These are phyloP conservation scores for Podospora pseudopauciseta DNA, from an alignment of 495 filamentous ascomycete genomes.

Conservation along the genomic window DNA sequence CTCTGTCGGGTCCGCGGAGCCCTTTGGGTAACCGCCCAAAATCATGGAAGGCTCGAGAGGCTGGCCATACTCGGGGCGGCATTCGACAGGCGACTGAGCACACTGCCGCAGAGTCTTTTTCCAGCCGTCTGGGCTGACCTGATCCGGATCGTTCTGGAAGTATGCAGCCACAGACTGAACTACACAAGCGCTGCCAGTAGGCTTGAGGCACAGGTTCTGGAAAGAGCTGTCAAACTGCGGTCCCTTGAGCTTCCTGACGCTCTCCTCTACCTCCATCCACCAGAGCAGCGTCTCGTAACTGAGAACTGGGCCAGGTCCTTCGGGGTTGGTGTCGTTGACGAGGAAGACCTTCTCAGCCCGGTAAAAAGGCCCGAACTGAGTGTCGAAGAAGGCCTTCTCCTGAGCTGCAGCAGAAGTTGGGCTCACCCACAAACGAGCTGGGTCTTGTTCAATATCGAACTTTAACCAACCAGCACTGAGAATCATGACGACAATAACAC, in stretches of 20 bases:
- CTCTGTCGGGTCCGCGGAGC: conserved; percentile 61
- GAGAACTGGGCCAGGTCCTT: conserved; percentile 68
- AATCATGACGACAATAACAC: conserved; percentile 64
- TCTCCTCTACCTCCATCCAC: conserved; percentile 90
- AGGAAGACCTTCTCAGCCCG: conserved; percentile 90
- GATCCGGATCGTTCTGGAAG: conserved; percentile 62
- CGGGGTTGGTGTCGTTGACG: conserved; percentile 73
- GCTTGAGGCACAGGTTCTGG: conserved; percentile 89
- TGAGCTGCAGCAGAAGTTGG: conserved; percentile 84
- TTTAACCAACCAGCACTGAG: conserved; percentile 83
- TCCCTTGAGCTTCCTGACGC: conserved; percentile 66
- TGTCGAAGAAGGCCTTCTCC: conserved; percentile 92
- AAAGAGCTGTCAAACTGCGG: conserved; percentile 58
- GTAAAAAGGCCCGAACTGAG: conserved; percentile 94
- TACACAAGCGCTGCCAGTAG: conserved; percentile 83
- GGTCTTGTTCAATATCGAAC: conserved; percentile 83
- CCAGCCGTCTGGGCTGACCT: conserved; percentile 64
- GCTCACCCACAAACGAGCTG: conserved; percentile 91
- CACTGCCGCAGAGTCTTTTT: conserved; percentile 63
- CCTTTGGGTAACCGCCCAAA: conserved; percentile 70
- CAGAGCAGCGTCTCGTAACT: conserved; percentile 82
- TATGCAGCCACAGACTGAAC: conserved; percentile 87
- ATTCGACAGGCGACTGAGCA: conserved; percentile 70
- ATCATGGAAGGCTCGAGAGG: conserved; percentile 82
- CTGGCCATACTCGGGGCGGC: conserved; percentile 81